phyloP scores from a whole-genome alignment of 2,329 filamentous ascomycete species.

The Ascochyta lentis region DNA sequence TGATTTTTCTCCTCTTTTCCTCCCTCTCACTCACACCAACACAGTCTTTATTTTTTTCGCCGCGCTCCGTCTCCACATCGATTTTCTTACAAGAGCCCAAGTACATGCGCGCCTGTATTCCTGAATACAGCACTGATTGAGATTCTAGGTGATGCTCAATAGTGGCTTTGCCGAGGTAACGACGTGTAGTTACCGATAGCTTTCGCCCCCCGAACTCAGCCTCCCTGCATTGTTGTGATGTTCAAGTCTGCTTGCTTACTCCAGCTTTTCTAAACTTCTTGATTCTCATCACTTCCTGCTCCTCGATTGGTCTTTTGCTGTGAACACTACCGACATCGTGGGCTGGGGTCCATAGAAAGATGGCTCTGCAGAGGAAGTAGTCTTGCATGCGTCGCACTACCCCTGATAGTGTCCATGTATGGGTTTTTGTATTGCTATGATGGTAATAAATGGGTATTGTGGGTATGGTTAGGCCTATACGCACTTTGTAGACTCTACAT shows the following conservation, averaged over 20 bases:
- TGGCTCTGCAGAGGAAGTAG: constrained; percentile 22
- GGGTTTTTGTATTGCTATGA: neutral
- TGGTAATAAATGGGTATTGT: neutral
- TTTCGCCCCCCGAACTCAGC: neutral
- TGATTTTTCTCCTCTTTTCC: too few species aligned
- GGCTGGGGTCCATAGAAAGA: constrained; percentile 22
- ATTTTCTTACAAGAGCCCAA: too few species aligned
- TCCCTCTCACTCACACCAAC: too few species aligned
- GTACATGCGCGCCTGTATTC: too few species aligned
- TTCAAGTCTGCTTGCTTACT: neutral
- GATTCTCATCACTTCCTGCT: neutral
- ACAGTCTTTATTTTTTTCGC: too few species aligned
- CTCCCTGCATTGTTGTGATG: neutral
- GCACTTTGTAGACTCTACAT: constrained; percentile 9
- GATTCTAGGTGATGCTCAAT: too few species aligned
- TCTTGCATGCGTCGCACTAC: neutral
- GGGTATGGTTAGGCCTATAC: neutral
- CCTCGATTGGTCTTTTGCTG: neutral
- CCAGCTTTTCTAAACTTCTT: neutral
- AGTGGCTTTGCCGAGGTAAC: too few species aligned
- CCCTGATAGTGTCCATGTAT: neutral
- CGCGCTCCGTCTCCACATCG: too few species aligned
- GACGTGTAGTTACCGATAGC: too few species aligned
- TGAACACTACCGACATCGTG: constrained; percentile 4
- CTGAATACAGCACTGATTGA: too few species aligned